Base-by-base conservation (phyloP, 2,329 filamentous ascomycete species). In the Sporothrix luriei region DNA sequence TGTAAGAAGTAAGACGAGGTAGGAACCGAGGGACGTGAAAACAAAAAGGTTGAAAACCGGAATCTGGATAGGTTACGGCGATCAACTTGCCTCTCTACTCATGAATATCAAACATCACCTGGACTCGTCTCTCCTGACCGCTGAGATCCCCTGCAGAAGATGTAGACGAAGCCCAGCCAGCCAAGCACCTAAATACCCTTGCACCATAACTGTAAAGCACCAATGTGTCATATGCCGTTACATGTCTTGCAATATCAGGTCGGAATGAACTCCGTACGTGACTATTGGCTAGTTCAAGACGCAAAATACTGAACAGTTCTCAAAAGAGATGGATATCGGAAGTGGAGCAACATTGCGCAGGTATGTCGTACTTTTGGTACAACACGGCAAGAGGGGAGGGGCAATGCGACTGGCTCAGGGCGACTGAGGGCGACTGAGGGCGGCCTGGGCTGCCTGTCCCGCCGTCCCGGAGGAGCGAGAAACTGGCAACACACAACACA, bases 81-180 rank as follows among this genome's bases (percentile, higher is more conserved):
- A 33, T 33, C 61, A 64, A 64, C 61, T 49, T 64, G 52, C 43
- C 62, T 65, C 62, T 65, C 62, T 51, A 51, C 62, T 65, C 62
- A 51, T 19, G 62, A 65, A 51, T 51, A 48, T 64, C 61, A 64
- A 29, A 51, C 16, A 51, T 51, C 2, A 14, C 14, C 43, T 21
- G 26, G 7, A 33, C 33, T n/a, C 7, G 19, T 64, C 43, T 29
- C 59, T 46, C 38, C 29, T 6, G 19, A 38, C 6, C 40, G 13
- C 57, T 40, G 21, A 21, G 48, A 2, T 43, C 40, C 40, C 40
- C 14, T 7, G 48, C 48, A n/a, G 7, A 6, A 21, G 19, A 49
- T 21, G 48, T 49, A 49, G 46, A 48, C 16, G 43, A 49, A 49
- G 5, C 2, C 11, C 11, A 43, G 33, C 33, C 40, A 43, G 9